These are phyloP conservation scores for Stropharia rugosoannulata DNA, from an alignment of 768 basidiomycete genomes.

Conservation along the genomic window DNA sequence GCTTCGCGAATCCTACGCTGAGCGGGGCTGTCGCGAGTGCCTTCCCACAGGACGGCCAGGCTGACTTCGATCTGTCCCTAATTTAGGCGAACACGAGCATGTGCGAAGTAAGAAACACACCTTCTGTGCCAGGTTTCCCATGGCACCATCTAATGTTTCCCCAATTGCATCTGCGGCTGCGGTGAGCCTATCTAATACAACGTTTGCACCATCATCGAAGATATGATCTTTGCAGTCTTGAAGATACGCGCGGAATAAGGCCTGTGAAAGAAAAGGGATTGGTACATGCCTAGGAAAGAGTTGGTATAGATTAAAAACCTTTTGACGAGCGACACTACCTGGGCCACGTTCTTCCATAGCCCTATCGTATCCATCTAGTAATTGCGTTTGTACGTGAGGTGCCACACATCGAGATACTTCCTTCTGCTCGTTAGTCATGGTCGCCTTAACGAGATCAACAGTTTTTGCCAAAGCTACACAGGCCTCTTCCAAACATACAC, in stretches of 20 bases:
- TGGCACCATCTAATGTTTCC: constrained; percentile 41
- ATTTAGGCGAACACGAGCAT: background rate
- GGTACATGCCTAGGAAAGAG: too few relatives aligned
- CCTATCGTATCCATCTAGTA: constrained; percentile 48
- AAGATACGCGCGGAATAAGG: constrained; percentile 47
- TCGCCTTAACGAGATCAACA: constrained; percentile 46
- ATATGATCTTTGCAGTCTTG: constrained; percentile 43
- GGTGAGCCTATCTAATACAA: constrained; percentile 45
- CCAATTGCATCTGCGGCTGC: constrained; percentile 50
- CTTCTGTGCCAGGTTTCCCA: constrained; percentile 55
- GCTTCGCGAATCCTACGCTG: constrained; percentile 40
- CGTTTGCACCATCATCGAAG: constrained; percentile 52
- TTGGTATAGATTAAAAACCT: constrained; percentile 31
- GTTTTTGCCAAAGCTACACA: constrained; percentile 46
- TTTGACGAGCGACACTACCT: constrained; percentile 61
- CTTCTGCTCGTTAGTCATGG: constrained; percentile 55
- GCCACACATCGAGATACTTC: constrained; percentile 57
- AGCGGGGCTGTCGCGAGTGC: constrained; percentile 43
- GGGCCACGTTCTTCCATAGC: constrained; percentile 55
- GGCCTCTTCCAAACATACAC: constrained; percentile 49
- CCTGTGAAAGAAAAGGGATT: constrained; percentile 25
- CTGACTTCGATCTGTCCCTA: constrained; percentile 34
- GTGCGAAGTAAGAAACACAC: constrained; percentile 24
- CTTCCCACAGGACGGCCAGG: constrained; percentile 61
- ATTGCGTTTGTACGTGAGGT: constrained; percentile 52